Conservation (phyloP, 495 filamentous ascomycete genomes). For the Entonaema liquescens region DNA sequence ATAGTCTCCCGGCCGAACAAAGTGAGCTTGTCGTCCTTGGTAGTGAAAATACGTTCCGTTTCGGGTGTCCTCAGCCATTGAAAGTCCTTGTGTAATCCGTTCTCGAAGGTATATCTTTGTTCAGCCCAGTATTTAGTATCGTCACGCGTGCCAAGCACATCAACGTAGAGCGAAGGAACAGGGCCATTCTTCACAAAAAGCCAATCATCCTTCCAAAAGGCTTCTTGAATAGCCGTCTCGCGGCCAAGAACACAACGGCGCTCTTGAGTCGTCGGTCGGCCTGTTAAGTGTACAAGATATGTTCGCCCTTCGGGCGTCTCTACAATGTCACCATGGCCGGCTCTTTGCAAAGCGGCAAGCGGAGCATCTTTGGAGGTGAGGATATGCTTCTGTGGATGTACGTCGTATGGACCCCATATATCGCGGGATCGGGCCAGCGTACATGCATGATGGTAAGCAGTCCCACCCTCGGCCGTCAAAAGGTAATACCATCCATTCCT, state of each 20-base stretch:
- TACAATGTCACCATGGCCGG: constrained; percentile 68
- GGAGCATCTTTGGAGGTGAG: constrained; percentile 57
- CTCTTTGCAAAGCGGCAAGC: constrained; percentile 57
- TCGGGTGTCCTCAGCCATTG: constrained; percentile 67
- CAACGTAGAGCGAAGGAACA: constrained; percentile 61
- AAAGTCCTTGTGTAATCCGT: constrained; percentile 59
- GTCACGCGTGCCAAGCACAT: constrained; percentile 58
- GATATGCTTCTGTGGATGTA: constrained; percentile 59
- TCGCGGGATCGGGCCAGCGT: constrained; percentile 62
- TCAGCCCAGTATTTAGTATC: constrained; percentile 62
- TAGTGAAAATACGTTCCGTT: constrained; percentile 60
- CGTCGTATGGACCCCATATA: constrained; percentile 67
- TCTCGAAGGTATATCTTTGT: constrained; percentile 58
- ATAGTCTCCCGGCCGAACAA: constrained; percentile 60
- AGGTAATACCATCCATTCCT: constrained; percentile 66
- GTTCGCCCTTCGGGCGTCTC: constrained; percentile 65
- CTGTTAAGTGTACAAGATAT: constrained; percentile 63
- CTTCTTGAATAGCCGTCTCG: constrained; percentile 64
- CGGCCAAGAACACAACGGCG: constrained; percentile 64
- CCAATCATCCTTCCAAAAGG: constrained; percentile 64
- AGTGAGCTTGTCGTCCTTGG: constrained; percentile 50
- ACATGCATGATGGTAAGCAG: constrained; percentile 63
- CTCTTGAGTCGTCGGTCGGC: constrained; percentile 61
- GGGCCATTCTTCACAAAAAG: constrained; percentile 65
- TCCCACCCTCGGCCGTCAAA: constrained; percentile 69